A percentile compares a stretch with the other conserved stretches of the same genome.
Evolutionary conservation across 108 stramenopile species (phyloP).

Genomic region (Nitzschia sp.): DNA sequence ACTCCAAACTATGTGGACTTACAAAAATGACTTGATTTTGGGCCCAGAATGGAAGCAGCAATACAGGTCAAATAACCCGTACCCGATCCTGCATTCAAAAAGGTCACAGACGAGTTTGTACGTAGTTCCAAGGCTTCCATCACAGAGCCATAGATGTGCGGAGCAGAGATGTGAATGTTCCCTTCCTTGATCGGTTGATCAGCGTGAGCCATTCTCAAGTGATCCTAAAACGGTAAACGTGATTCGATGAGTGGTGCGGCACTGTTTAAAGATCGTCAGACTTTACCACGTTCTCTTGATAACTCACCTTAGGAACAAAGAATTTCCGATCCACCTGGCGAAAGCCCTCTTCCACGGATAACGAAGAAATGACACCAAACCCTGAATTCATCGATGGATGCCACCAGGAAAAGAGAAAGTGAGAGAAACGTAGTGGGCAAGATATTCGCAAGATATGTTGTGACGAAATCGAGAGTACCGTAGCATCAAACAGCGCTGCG

Average conservation of each 20-base stretch:
- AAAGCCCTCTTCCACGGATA: slow-evolving; percentile 68
- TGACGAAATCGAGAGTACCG: too few species aligned
- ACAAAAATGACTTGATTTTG: slow-evolving; percentile 64
- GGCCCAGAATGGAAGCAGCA: slow-evolving; percentile 80
- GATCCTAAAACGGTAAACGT: not conserved
- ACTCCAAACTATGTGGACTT: slow-evolving; percentile 1
- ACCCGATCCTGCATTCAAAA: slow-evolving; percentile 88
- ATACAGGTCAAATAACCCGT: slow-evolving; percentile 87
- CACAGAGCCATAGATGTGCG: slow-evolving; percentile 87
- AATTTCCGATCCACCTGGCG: slow-evolving; percentile 78
- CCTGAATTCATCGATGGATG: too few species aligned
- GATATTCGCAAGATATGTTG: too few species aligned
- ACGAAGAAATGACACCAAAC: slow-evolving; percentile 73
- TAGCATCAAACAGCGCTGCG: too few species aligned
- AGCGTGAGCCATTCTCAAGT: slow-evolving; percentile 51
- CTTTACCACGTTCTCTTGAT: too few species aligned
- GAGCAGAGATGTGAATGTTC: slow-evolving; percentile 90
- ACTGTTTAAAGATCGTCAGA: too few species aligned
- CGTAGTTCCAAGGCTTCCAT: slow-evolving; percentile 86
- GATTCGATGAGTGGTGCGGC: too few species aligned
- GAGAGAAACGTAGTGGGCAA: too few species aligned
- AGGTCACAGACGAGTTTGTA: slow-evolving; percentile 41
- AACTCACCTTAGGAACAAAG: slow-evolving; percentile 82
- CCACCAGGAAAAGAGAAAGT: too few species aligned
- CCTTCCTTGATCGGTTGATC: slow-evolving; percentile 84